Base-by-base conservation (phyloP, 2,329 filamentous ascomycete species). In the Aspergillus uvarum region DNA sequence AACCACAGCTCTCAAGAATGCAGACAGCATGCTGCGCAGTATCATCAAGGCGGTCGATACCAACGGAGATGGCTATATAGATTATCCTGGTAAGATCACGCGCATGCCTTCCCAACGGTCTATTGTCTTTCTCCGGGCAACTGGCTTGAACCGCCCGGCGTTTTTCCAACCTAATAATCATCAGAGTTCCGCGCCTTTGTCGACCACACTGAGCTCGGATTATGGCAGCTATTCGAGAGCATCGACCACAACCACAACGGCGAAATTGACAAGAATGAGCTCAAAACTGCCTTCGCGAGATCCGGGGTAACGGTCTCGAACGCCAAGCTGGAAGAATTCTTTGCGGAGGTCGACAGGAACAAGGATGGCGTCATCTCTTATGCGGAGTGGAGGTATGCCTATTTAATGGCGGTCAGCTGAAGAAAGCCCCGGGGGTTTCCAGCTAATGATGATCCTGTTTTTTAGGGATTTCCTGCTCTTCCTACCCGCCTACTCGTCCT, bases 121-220 rank as follows among this genome's bases (percentile, higher is more conserved):
- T 44, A 7, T 44, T 44, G 38, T 44, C 38, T 44, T n/a, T 44
- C 16, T 19, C 38, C 6, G 59, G 47, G 59, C 57, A 58, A 56
- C 65, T 65, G 63, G 65, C 64, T 54, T 44, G 47, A 44, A 52
- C 54, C 26, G 65, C 62, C 58, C 51, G 61, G 64, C 56, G 56
- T 58, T 65, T 65, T 51, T 62, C 59, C 56, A 63, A 63, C 59
- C 64, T 68, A 68, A 66, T 65, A 16, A 50, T 62, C 56, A 50
- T 60, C 74, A 95, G 95, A 99, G 80, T 99, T 99, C 72, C 89
- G 88, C 65, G 83, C 82, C 47, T 98, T 98, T 72, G 92, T 98
- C 72, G 86, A 93, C 70, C 85, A 90, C 60, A 92, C 95, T 47
- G 95, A 99, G 76, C 85, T 85, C 61, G 89, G 97, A 75, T 85